Conservation (phyloP, 169 alveolate species). For the Plasmodium vivax region DNA sequence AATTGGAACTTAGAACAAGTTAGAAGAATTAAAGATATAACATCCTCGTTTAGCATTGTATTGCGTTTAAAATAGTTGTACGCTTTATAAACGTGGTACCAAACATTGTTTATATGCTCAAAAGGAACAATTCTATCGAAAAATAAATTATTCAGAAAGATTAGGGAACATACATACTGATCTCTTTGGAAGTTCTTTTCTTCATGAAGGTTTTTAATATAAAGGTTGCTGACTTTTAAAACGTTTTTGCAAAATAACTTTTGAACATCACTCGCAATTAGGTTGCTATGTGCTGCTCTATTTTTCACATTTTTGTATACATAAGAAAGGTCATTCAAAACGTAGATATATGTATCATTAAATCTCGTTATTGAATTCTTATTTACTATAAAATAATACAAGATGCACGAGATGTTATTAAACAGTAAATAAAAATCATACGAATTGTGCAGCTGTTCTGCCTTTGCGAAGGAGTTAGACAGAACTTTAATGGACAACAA, state of each 20-base stretch:
- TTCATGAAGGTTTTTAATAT: conserved; percentile 33
- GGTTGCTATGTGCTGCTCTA: not conserved
- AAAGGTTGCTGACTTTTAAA: conserved; percentile 45
- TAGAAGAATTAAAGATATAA: conserved; percentile 56
- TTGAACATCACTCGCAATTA: conserved; percentile 12
- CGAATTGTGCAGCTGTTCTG: conserved; percentile 25
- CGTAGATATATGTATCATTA: conserved; percentile 50
- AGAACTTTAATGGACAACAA: conserved; percentile 55
- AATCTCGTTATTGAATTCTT: conserved; percentile 14
- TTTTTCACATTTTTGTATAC: conserved; percentile 53
- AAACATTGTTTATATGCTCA: conserved; percentile 31
- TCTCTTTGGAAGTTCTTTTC: conserved; percentile 39
- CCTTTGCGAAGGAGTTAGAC: conserved; percentile 64
- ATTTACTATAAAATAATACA: conserved; percentile 59
- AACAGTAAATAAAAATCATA: conserved; percentile 52
- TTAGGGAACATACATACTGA: conserved; percentile 59
- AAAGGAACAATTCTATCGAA: conserved; percentile 52
- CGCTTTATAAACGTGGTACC: conserved; percentile 60
- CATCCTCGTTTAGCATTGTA: conserved; percentile 37
- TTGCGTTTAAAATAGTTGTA: conserved; percentile 47
- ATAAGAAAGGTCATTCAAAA: conserved; percentile 68
- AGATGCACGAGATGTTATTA: conserved; percentile 62
- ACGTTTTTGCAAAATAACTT: conserved; percentile 36
- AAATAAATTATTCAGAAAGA: conserved; percentile 56
- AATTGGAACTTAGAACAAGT: conserved; percentile 65